A percentile compares a stretch with the other conserved stretches of the same genome.
Conservation (phyloP, 2,329 filamentous ascomycete genomes). For the Neonectria punicea region DNA sequence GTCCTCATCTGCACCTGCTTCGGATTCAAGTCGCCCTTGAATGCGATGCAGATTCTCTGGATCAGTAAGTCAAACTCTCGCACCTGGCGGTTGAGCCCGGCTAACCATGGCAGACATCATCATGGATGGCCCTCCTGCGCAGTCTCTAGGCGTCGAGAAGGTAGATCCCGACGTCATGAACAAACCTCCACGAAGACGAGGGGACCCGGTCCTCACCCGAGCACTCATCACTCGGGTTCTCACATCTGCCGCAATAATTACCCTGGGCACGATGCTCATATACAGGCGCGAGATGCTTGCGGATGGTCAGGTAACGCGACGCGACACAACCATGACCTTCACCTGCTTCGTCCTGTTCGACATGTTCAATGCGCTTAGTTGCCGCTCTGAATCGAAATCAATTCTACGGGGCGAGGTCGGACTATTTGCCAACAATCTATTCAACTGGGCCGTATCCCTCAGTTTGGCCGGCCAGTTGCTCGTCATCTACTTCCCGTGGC, state of each 20-base stretch:
- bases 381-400: slow-evolving; percentile 90
- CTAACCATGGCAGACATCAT: slow-evolving; percentile 80
- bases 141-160: slow-evolving; percentile 94
- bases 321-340: slow-evolving; percentile 99
- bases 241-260: slow-evolving; percentile 88
- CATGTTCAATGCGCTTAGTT: slow-evolving; percentile 98
- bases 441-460: slow-evolving; percentile 93
- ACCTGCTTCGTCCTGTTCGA: slow-evolving; percentile 99
- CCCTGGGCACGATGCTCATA: slow-evolving; percentile 89
- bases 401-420: slow-evolving; percentile 87
- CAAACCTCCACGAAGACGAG: slow-evolving; percentile 83
- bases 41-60: slow-evolving; percentile 99
- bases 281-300: slow-evolving; percentile 92
- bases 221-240: slow-evolving; percentile 85
- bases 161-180: slow-evolving; percentile 96
- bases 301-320: slow-evolving; percentile 84
- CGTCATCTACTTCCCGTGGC: slow-evolving; percentile 93
- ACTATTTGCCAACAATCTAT: slow-evolving; percentile 87
- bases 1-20: slow-evolving; percentile 93
- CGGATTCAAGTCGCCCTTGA: slow-evolving; percentile 94
- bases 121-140: slow-evolving; percentile 98
- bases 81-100: slow-evolving; percentile 22
- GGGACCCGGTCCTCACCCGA: slow-evolving; percentile 90
- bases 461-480: slow-evolving; percentile 86
- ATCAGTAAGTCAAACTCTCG: slow-evolving; percentile 78